Base-by-base conservation (phyloP, 2,329 filamentous ascomycete genomes). In the Penicillium thymicola region DNA sequence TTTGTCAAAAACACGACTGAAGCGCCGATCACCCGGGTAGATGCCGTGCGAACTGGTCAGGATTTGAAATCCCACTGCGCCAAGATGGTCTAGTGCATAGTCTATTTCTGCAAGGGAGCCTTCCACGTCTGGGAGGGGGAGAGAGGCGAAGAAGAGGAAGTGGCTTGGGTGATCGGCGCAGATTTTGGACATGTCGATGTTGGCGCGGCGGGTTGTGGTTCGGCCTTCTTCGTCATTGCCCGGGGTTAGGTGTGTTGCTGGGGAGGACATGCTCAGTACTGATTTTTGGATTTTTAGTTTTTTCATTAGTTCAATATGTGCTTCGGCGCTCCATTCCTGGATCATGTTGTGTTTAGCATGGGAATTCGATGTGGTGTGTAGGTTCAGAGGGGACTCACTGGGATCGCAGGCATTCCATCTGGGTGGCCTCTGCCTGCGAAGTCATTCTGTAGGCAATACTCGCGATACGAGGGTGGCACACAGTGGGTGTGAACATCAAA, bases 251-350 rank as follows among this genome's bases (percentile, higher is more conserved):
- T 81, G 71, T 0, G 78, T 81, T 14, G 82, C 82, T 0, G 83
- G 83, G 0, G 79, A 78, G 5, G 78, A 81, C 64, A 85, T 79
- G 62, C 79, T 82, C 11, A 85, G 68, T 36, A 85, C 79, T 11
- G 80, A 80, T 62, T 78, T 82, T 6, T 67, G 67, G 57, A 85
- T 81, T 59, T 78, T 76, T 56, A 76, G 65, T 0, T 71, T 65
- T 42, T 76, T 63, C 82, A 85, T 85, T 61, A 84, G 71, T 0
- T 70, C 67, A 3, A 84, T 72, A 58, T 85, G 81, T 16, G 64
- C 61, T 55, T 77, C 70, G 13, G 68, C 59, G 41, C 70, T 76
- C 82, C 82, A 84, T 51, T 67, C 62, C 74, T 71, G 43, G 4
- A 21, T 34, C 37, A 3, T 32, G 1, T 23, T 13, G 0, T 45